Percentiles rank a stretch among this genome's conserved stretches.
Evolutionary conservation across 2,329 filamentous ascomycete genomes (phyloP).

Genomic region (Cadophora gregata): DNA sequence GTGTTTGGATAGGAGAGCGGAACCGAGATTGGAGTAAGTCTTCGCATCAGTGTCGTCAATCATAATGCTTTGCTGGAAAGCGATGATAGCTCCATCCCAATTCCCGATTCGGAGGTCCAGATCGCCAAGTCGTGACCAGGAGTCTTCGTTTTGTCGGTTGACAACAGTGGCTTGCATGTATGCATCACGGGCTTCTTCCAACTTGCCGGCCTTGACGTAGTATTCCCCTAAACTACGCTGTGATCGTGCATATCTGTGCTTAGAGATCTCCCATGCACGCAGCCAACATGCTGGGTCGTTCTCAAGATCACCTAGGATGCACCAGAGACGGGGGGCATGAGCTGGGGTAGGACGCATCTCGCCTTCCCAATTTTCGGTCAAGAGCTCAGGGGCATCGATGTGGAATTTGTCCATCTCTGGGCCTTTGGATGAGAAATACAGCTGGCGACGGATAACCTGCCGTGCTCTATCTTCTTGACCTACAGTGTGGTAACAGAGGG

Average conservation of each 20-base stretch:
- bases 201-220: slow-evolving; percentile 71
- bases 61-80: slow-evolving; percentile 83
- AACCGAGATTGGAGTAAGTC: slow-evolving; percentile 94
- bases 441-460: slow-evolving; percentile 74
- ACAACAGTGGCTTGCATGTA: slow-evolving; percentile 79
- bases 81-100: slow-evolving; percentile 80
- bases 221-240: slow-evolving; percentile 86
- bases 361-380: slow-evolving; percentile 63
- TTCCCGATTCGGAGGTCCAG: slow-evolving; percentile 78
- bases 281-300: slow-evolving; percentile 76
- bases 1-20: slow-evolving; percentile 76
- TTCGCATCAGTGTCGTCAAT: slow-evolving; percentile 88
- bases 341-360: slow-evolving; percentile 73
- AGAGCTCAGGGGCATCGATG: slow-evolving; percentile 59
- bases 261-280: slow-evolving; percentile 87
- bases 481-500: slow-evolving; percentile 70
- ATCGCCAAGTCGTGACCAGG: slow-evolving; percentile 92
- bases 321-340: slow-evolving; percentile 87
- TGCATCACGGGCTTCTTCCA: slow-evolving; percentile 73
- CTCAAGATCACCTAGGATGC: slow-evolving; percentile 91
- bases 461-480: slow-evolving; percentile 79
- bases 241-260: slow-evolving; percentile 80
- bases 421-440: slow-evolving; percentile 70
- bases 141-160: slow-evolving; percentile 80
- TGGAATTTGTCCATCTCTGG: slow-evolving; percentile 48